Conservation (phyloP, 129 eudicot genomes). For the Ambrosia artemisiifolia region DNA sequence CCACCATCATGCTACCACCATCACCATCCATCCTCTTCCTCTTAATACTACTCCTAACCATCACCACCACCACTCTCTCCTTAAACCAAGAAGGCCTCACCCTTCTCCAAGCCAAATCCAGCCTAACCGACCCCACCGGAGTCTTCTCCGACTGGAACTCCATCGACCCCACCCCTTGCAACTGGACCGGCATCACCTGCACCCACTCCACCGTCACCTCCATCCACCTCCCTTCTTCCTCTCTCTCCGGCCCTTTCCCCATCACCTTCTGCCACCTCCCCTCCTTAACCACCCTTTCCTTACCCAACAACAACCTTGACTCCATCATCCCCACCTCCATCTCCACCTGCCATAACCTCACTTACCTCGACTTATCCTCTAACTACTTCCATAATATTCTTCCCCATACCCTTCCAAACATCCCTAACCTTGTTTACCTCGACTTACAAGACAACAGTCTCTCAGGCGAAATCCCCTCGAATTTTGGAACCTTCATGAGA, state of each 20-base stretch:
- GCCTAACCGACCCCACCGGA: constrained; percentile 46
- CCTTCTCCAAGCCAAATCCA: constrained; percentile 30
- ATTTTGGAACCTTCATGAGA: constrained; percentile 41
- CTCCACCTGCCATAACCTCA: constrained; percentile 51
- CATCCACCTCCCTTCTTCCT: constrained; percentile 42
- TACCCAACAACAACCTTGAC: constrained; percentile 46
- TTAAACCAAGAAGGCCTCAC: constrained; percentile 59
- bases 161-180: constrained; percentile 53
- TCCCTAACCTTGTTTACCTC: constrained; percentile 41
- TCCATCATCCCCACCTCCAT: constrained; percentile 50
- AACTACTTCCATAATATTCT: constrained; percentile 47
- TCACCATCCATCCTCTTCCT: not conserved
- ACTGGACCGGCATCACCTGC: constrained; percentile 76
- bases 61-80: constrained; percentile 11
- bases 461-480: constrained; percentile 50
- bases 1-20: not conserved
- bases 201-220: constrained; percentile 30
- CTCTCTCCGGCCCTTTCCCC: constrained; percentile 63
- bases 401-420: constrained; percentile 46
- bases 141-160: constrained; percentile 59
- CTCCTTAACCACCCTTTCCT: constrained; percentile 47
- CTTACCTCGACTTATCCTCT: constrained; percentile 54
- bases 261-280: constrained; percentile 53
- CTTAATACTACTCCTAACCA: not conserved
- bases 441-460: constrained; percentile 44